Conservation (phyloP, 768 basidiomycete species). For the Boletus barrowsii region DNA sequence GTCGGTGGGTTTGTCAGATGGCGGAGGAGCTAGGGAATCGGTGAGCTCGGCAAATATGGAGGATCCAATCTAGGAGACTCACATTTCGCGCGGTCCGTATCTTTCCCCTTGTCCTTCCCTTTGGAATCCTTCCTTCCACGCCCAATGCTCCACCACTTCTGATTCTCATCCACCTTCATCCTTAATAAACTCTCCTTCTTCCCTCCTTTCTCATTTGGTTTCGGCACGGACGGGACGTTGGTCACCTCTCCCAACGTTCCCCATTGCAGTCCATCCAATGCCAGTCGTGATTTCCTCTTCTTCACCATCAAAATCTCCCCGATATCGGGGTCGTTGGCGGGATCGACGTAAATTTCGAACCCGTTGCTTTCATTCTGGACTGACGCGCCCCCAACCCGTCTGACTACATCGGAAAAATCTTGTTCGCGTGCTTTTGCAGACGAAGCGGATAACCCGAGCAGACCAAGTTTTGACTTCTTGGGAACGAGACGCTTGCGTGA, state of each 20-base stretch:
- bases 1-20: constrained; percentile 30
- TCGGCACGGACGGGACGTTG: constrained; percentile 40
- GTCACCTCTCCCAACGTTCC: constrained; percentile 62
- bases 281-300: constrained; percentile 69
- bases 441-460: constrained; percentile 34
- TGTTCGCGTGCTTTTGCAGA: constrained; percentile 31
- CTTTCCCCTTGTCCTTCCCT: constrained; percentile 47
- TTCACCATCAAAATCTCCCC: constrained; percentile 72
- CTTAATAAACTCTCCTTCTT: constrained; percentile 34
- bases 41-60: constrained; percentile 3
- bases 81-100: constrained; percentile 38
- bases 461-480: constrained; percentile 65
- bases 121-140: constrained; percentile 72
- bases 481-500: constrained; percentile 58
- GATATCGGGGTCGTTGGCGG: constrained; percentile 58
- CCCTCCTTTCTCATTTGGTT: constrained; percentile 36
- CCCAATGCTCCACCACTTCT: constrained; percentile 83
- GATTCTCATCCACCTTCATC: constrained; percentile 46
- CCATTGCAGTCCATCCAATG: constrained; percentile 52
- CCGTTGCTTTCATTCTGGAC: constrained; percentile 38
- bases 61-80: not conserved
- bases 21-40: constrained; percentile 43
- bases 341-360: constrained; percentile 73
- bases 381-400: constrained; percentile 41
- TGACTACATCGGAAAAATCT: constrained; percentile 61